Evolutionary conservation across 805 yeast genomes (phyloP), one percentile per base, ranked within the genome.

Genomic region (Candida yuanshanica): DNA sequence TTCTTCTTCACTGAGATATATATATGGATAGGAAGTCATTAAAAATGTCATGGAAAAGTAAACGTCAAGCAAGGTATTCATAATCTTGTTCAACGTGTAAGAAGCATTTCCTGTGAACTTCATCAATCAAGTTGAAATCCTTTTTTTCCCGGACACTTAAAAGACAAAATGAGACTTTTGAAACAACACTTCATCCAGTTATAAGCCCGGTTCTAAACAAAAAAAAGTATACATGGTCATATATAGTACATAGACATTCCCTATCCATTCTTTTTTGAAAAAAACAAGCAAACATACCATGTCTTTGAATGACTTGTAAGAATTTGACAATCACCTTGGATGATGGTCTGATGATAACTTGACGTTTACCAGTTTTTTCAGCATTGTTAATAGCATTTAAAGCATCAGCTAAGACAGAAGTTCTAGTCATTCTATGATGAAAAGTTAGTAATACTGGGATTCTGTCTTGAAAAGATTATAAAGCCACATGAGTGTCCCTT

Each of bases 351-450:
- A 89, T 83, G 69, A 89, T 75, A 62, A 89, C 97, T 79, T 89
- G 97, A 77, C 97, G 85, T 81, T 89, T 90, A 74, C 97, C 97
- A 74, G 96, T 82, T 77, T 88, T 90, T 77, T 90, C 96, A 75
- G 97, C 97, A 74, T 90, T 89, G 91, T 89, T 88, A 74, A 89
- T 90, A 63, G 95, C 83, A 76, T 90, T 90, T 64, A 89, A 83
- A 67, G 96, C 96, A 78, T 89, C 97, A 68, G 96, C 96, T 73
- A 89, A 84, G 72, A 86, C 97, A 63, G 97, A 89, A 58, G 96
- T 80, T 79, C 96, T 89, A 71, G 96, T 87, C 97, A 90, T 89
- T 68, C 64, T 75, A 9, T 11, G 11, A 9, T 1, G 5, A 11
- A 16, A 2, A 20, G 51, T 49, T 48, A 46, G 52, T 47, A 49